Base-by-base conservation (phyloP, 148 eudicot species). In the Persicaria maculosa region DNA sequence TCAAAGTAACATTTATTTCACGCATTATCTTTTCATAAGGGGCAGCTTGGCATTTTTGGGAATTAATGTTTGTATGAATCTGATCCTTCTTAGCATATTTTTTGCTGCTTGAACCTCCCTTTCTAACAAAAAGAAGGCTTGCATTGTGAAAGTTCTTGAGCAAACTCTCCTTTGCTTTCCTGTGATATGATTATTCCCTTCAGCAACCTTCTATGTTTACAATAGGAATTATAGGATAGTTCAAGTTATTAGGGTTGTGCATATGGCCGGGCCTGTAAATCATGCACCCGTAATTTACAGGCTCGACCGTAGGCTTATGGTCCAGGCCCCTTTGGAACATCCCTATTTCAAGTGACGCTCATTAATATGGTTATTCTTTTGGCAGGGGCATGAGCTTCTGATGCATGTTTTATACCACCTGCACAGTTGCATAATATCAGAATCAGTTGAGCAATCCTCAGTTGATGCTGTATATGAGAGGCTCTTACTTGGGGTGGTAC, bases 331-430 rank as follows among this genome's bases (percentile, higher is more conserved):
- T 31, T 31, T 31, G 1, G 3, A 31, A 31, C 40, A 31, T 31
- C 40, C 40, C 40, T 31, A 31, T 31, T 31, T 48, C 9, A 48
- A 48, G 12, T 65, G 9, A 45, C 5, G 46, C 46, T 78, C 68
- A 59, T 61, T n/a, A 5, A 36, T 48, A 43, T 65, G 46, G 70
- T 61, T 78, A 58, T 61, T 73, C 78, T 31, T 69, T 45, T 84
- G 71, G 72, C 91, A 96, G 99, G 99, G 97, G 16, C 99, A 96
- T 75, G 99, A 96, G 81, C 97, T 96, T 78, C 89, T 89, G 53
- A 89, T 96, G 97, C 91, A 90, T 87, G 86, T 96, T 19, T 83
- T 89, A 44, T 92, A 85, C 82, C 90, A 92, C 79, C 89, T 92
- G 71, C 87, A 87, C 44, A 74, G 88, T 74, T 82, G 88, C 67